phyloP scores from a whole-genome alignment of 805 yeast genomes.

The Lachancea meyersii region DNA sequence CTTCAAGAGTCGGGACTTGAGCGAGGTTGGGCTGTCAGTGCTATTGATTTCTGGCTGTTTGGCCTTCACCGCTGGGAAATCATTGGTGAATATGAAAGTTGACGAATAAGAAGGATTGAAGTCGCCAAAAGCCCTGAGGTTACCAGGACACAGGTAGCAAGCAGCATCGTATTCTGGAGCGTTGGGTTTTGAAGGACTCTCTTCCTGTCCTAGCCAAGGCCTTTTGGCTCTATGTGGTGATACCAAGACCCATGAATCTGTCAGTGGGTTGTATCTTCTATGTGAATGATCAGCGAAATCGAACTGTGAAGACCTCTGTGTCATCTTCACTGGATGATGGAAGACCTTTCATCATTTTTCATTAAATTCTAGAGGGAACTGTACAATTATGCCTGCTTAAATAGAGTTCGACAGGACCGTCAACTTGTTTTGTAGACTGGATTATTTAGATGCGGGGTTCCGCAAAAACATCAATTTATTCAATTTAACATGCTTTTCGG shows the following conservation, averaged over 20 bases:
- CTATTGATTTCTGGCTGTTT: slow-evolving; percentile 44
- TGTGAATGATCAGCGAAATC: slow-evolving; percentile 57
- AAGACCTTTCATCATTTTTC: too few species aligned
- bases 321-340: too few species aligned
- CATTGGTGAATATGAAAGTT: slow-evolving; percentile 61
- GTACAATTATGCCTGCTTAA: too few species aligned
- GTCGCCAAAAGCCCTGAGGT: slow-evolving; percentile 56
- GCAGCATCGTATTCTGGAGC: slow-evolving; percentile 54
- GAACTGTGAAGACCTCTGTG: slow-evolving; percentile 20
- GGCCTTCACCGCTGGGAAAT: slow-evolving; percentile 61
- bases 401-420: neutral
- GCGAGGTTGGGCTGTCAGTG: slow-evolving; percentile 15
- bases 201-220: slow-evolving; percentile 78
- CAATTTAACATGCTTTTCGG: too few species aligned
- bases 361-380: too few species aligned
- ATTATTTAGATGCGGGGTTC: neutral
- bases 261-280: slow-evolving; percentile 62
- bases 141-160: slow-evolving; percentile 71
- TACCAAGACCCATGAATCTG: slow-evolving; percentile 62
- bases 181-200: slow-evolving; percentile 37
- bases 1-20: slow-evolving; percentile 43
- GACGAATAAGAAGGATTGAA: slow-evolving; percentile 49
- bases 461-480: neutral
- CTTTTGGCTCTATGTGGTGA: slow-evolving; percentile 74
- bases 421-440: neutral